These are phyloP conservation scores for Streptanthus diversifolius DNA, from an alignment of 345 rosid species.

Conservation along the genomic window DNA sequence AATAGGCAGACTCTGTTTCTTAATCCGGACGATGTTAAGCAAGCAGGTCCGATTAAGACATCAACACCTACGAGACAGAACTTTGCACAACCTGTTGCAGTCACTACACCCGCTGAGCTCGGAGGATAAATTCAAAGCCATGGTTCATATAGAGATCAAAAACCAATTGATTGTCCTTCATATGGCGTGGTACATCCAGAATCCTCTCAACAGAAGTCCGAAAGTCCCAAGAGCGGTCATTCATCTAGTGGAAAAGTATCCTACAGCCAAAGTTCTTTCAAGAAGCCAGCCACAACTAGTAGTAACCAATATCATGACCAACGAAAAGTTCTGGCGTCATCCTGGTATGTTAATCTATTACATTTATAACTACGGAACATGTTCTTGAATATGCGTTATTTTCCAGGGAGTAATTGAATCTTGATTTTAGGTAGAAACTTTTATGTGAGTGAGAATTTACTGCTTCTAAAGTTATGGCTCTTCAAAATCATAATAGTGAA, in stretches of 20 bases:
- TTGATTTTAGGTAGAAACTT: too few species aligned
- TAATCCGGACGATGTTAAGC: slow-evolving; percentile 84
- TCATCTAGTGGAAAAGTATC: slow-evolving; percentile 53
- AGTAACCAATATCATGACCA: slow-evolving; percentile 64
- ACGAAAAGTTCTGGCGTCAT: slow-evolving; percentile 84
- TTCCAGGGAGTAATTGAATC: too few species aligned
- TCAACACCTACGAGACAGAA: slow-evolving; percentile 83
- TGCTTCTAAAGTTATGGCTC: slow-evolving; percentile 25
- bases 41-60: slow-evolving; percentile 65
- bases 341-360: slow-evolving; percentile 28
- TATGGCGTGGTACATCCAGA: too few species aligned
- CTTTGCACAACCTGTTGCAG: too few species aligned
- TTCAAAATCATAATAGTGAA: slow-evolving; percentile 32
- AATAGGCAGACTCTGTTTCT: slow-evolving; percentile 60
- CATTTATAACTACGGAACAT: not conserved
- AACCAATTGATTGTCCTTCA: too few species aligned
- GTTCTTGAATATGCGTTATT: slow-evolving; percentile 6
- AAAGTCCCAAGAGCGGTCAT: slow-evolving; percentile 44
- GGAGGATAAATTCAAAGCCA: too few species aligned
- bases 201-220: too few species aligned
- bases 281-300: slow-evolving; percentile 42
- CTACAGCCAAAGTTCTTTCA: slow-evolving; percentile 53
- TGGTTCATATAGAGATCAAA: too few species aligned
- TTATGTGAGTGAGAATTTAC: too few species aligned
- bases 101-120: too few species aligned